Evolutionary conservation across 768 basidiomycete genomes (phyloP), one percentile per base, ranked within the genome.

Genomic region (Amanita polypyramis): DNA sequence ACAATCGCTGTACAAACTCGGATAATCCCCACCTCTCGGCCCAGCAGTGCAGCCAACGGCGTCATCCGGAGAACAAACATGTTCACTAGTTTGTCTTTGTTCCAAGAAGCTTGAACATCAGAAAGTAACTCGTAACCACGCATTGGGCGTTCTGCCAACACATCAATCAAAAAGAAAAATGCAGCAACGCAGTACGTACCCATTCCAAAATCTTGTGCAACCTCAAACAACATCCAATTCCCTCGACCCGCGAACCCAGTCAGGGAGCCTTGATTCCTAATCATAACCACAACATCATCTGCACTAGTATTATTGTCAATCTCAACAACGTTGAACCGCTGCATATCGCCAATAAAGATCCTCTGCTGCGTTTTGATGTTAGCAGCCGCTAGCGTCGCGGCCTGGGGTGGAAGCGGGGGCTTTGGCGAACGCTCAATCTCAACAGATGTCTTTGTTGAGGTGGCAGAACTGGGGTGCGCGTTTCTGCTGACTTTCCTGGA

Each of bases 131-230:
- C 95, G 57, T 82, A 99, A 60, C 80, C 80, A 47, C 96, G 70
- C 30, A 98, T 70, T 12, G 93, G 93, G 1, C 95, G 84, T 63
- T 99, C 95, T 93, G 58, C 21, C 12, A 11, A 19, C 19, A 30
- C 14, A 34, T 7, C 23, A 23, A 44, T 11, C 19, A 50, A 37
- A 30, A 39, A 55, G 44, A 50, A 51, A 33, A 52, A 51, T 43
- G 17, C 51, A 40, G 51, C 41, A 58, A 34, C 20, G 25, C 50
- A n/a, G n/a, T 25, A 63, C 78, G 49, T 59, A 94, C 93, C 93
- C 81, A 94, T 85, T 50, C 92, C 93, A 59, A 93, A 85, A 58
- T 93, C 88, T 53, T 89, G 85, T 29, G 87, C 87, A 23, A 94
- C 64, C 65, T 98, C 95, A 61, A 77, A 94, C 23, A 98, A 61